phyloP scores from a whole-genome alignment of 2,329 filamentous ascomycete species.

The Daldinia sp. region DNA sequence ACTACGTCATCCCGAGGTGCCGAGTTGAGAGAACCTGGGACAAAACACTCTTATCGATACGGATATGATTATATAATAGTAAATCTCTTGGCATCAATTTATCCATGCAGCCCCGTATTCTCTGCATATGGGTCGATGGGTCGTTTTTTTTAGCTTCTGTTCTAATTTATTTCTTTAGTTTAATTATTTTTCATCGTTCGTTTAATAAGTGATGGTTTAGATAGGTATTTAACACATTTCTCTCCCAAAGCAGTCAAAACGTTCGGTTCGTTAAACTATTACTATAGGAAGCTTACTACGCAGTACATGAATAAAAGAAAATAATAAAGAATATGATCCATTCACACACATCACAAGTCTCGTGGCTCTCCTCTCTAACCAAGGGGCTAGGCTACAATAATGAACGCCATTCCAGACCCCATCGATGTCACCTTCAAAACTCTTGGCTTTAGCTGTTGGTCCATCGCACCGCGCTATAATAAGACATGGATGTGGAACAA shows the following conservation, averaged over 20 bases:
- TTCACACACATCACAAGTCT: neutral
- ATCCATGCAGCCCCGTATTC: neutral
- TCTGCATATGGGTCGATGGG: too few relatives aligned
- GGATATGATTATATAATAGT: neutral
- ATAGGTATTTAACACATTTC: too few relatives aligned
- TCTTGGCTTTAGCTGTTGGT: neutral
- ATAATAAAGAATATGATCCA: neutral
- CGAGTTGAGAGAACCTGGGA: neutral
- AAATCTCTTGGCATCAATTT: conserved; percentile 1
- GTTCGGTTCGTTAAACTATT: neutral
- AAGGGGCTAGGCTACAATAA: neutral
- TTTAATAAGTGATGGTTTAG: too few relatives aligned
- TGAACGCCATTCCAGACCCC: conserved; percentile 21
- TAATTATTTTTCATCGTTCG: neutral
- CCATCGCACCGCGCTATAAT: neutral
- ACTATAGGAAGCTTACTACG: neutral
- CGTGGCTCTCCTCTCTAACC: neutral
- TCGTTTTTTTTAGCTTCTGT: neutral
- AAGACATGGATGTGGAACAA: conserved; percentile 8
- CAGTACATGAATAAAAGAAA: neutral
- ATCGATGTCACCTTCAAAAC: conserved; percentile 18
- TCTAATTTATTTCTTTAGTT: neutral
- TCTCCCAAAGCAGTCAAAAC: neutral
- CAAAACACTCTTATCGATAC: neutral
- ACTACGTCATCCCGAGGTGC: conserved; percentile 34